Conservation (phyloP, 2,329 filamentous ascomycete genomes). For the Karstenula rhodostoma region DNA sequence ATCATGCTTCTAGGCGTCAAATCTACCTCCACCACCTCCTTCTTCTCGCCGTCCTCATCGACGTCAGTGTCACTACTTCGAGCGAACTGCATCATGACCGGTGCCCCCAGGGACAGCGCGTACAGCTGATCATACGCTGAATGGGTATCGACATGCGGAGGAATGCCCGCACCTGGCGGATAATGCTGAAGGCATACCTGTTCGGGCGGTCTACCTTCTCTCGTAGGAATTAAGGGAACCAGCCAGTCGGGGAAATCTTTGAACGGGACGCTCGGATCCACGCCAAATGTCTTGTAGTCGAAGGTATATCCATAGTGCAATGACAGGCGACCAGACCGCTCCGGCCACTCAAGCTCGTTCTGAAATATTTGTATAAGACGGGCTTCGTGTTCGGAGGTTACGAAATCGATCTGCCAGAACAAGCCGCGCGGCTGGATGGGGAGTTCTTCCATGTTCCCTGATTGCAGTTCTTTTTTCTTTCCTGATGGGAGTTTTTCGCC, state of each 20-base stretch:
- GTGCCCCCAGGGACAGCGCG: neutral
- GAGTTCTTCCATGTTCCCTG: neutral
- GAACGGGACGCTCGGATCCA: neutral
- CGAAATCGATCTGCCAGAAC: neutral
- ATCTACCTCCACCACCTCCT: neutral
- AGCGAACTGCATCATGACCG: neutral
- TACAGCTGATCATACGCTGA: conserved; percentile 2
- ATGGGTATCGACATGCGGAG: neutral
- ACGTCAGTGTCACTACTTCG: neutral
- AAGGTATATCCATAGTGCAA: conserved; percentile 3
- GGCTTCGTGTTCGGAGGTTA: neutral
- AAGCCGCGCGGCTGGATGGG: neutral
- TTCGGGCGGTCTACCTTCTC: neutral
- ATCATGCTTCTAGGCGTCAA: conserved; percentile 3
- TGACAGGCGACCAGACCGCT: neutral
- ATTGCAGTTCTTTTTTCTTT: neutral
- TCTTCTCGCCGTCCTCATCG: neutral
- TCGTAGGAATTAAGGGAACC: neutral
- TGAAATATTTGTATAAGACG: neutral
- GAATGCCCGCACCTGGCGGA: neutral
- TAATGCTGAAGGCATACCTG: conserved; percentile 3
- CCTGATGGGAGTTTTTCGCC: neutral
- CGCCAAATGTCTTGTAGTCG: conserved; percentile 4
- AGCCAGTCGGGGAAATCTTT: neutral
- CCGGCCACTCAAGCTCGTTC: neutral